Percentiles rank a stretch among this genome's conserved stretches.
Evolutionary conservation across 768 basidiomycete genomes (phyloP).

Genomic region (Mycena floridula): DNA sequence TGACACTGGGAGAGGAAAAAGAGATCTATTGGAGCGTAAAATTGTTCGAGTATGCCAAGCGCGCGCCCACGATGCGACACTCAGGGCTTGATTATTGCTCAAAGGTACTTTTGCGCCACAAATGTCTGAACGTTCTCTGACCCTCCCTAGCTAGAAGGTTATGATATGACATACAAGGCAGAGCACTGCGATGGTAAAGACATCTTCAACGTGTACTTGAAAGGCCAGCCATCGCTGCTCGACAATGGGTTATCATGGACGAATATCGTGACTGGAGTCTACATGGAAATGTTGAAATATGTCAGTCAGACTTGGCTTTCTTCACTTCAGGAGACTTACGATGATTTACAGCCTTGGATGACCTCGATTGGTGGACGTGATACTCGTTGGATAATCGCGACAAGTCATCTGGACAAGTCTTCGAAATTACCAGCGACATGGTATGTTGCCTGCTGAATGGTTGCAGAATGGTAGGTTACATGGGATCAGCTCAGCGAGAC

Average conservation of each 20-base stretch:
- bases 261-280: conserved; percentile 31
- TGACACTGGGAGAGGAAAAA: conserved; percentile 1
- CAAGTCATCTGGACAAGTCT: conserved; percentile 27
- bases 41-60: conserved; percentile 3
- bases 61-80: neutral
- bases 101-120: neutral
- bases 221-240: conserved; percentile 26
- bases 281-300: conserved; percentile 35
- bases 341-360: conserved; percentile 28
- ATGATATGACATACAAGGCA: conserved; percentile 20
- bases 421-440: conserved; percentile 30
- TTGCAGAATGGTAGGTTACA: too few relatives aligned
- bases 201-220: conserved; percentile 30
- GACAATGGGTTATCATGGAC: conserved; percentile 29
- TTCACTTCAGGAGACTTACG: conserved; percentile 31
- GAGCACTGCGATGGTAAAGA: conserved; percentile 38
- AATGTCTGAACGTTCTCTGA: neutral
- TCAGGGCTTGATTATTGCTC: conserved; percentile 1
- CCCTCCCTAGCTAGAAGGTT: neutral
- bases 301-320: conserved; percentile 29
- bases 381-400: conserved; percentile 31
- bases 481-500: conserved; percentile 30
- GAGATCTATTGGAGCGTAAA: conserved; percentile 3
- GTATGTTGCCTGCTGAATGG: too few relatives aligned
- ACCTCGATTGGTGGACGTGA: conserved; percentile 32